Percentiles rank a stretch among this genome's conserved stretches.
Evolutionary conservation across 805 yeast genomes (phyloP).

Genomic region (Kodamaea nitidulidarum): DNA sequence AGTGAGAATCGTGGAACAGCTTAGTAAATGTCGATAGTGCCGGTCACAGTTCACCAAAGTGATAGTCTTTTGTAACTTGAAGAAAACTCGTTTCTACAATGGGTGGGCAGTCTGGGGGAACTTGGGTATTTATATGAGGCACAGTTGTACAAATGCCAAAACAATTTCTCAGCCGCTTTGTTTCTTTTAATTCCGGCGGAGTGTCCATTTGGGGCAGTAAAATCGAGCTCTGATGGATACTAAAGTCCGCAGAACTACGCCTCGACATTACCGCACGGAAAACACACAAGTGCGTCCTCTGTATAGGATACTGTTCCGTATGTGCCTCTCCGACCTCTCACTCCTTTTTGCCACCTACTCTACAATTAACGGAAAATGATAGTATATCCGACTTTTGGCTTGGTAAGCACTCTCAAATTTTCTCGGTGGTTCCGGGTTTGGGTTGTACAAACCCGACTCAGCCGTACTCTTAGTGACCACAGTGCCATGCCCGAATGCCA

Average conservation of each 20-base stretch:
- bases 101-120: neutral
- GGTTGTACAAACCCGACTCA: slow-evolving; percentile 1
- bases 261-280: no score
- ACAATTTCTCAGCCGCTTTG: slow-evolving; percentile 5
- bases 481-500: neutral
- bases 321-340: no score
- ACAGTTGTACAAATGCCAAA: neutral
- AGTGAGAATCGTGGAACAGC: no score
- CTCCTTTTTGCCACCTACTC: neutral
- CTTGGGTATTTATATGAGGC: slow-evolving; percentile 2
- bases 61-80: no score
- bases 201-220: slow-evolving; percentile 1
- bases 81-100: no score
- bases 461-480: neutral
- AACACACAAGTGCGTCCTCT: no score
- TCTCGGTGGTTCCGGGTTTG: slow-evolving; percentile 3
- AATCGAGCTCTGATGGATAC: neutral
- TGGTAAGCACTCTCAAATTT: neutral
- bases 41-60: no score
- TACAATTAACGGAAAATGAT: neutral
- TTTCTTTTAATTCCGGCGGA: slow-evolving; percentile 4
- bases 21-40: no score
- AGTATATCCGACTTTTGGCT: neutral
- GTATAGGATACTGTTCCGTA: no score
- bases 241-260: neutral